A percentile compares a stretch with the other conserved stretches of the same genome.
phyloP scores from a whole-genome alignment of 1,284 basidiomycete species.

The Gymnopus androsaceus region DNA sequence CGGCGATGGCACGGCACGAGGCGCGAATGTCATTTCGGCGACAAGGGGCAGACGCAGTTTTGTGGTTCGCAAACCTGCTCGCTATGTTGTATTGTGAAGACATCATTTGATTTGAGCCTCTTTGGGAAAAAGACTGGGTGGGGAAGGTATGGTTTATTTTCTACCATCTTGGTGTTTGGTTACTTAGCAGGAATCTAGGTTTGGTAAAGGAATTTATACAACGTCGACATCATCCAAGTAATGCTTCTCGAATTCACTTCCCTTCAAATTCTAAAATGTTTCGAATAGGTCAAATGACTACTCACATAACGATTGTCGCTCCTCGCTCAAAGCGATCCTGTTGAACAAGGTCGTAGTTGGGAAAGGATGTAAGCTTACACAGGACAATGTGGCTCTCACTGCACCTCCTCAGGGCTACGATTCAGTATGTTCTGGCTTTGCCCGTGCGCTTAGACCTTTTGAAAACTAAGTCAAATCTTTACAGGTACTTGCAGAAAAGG shows the following conservation, averaged over 20 bases:
- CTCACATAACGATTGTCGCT: conserved; percentile 53
- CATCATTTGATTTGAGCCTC: conserved; percentile 59
- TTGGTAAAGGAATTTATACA: conserved; percentile 64
- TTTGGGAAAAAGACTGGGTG: conserved; percentile 68
- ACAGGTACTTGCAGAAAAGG: too few species aligned
- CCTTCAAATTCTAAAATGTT: too few species aligned
- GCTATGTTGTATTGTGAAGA: conserved; percentile 58
- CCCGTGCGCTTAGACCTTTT: too few species aligned
- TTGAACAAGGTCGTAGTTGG: conserved; percentile 72
- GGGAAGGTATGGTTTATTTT: too few species aligned
- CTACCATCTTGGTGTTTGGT: too few species aligned
- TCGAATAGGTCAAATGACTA: conserved; percentile 59
- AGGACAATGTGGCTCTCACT: conserved; percentile 52
- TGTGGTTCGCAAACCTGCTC: conserved; percentile 57
- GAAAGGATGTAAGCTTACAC: conserved; percentile 61
- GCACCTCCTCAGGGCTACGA: conserved; percentile 61
- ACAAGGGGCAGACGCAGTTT: conserved; percentile 54
- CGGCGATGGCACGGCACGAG: conserved; percentile 60
- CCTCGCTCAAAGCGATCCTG: conserved; percentile 58
- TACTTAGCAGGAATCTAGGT: too few species aligned
- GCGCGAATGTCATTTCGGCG: conserved; percentile 59
- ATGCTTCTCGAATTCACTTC: background rate
- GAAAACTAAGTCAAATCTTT: too few species aligned
- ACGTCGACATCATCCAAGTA: conserved; percentile 64
- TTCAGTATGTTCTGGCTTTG: conserved; percentile 50